These are phyloP conservation scores for Trifolium repens DNA, from an alignment of 306 rosid genomes.

Conservation along the genomic window DNA sequence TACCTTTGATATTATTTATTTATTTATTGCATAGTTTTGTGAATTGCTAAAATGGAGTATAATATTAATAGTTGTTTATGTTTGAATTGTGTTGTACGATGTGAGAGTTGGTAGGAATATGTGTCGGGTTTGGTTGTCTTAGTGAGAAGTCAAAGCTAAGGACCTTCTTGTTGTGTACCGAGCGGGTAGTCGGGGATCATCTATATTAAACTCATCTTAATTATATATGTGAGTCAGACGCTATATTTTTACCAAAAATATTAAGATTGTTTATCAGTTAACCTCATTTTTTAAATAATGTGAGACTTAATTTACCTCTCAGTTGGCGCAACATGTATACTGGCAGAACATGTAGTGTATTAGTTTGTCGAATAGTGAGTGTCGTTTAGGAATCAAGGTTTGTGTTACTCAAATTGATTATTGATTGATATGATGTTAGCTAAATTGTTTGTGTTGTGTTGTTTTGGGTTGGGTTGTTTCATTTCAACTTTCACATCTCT, in stretches of 20 bases:
- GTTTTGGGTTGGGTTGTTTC: conserved; percentile 17
- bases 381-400: conserved; percentile 57
- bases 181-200: no score
- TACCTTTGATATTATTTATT: neutral
- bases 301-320: no score
- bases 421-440: conserved; percentile 45
- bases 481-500: conserved; percentile 42
- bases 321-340: no score
- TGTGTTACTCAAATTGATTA: conserved; percentile 29
- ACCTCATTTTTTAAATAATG: no score
- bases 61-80: neutral
- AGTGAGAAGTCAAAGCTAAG: conserved; percentile 68
- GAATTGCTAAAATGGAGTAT: neutral
- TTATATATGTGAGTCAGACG: no score
- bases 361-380: conserved; percentile 46
- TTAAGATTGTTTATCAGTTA: no score
- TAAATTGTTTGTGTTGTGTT: conserved; percentile 11
- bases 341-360: no score
- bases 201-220: no score
- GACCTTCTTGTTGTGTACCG: neutral
- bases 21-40: neutral
- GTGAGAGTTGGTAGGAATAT: conserved; percentile 72
- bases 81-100: conserved; percentile 44
- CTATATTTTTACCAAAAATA: no score
- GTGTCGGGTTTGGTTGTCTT: conserved; percentile 72